These are phyloP conservation scores for Zasmidium angulare DNA, from an alignment of 2,329 filamentous ascomycete genomes.

Conservation along the genomic window DNA sequence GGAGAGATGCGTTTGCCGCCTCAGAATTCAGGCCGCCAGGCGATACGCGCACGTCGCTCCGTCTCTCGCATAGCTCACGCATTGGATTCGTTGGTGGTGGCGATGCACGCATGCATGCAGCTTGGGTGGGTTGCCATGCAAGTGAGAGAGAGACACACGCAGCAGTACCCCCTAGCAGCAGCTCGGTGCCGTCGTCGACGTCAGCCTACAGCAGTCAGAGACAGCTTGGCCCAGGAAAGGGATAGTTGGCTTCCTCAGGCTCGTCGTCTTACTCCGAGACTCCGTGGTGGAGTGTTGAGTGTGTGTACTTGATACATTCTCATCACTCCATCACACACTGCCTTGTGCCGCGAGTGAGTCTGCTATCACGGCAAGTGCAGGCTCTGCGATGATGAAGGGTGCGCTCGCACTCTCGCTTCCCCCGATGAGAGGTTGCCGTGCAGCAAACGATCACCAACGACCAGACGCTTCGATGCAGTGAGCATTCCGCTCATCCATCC, in stretches of 20 bases:
- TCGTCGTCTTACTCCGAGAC: not conserved
- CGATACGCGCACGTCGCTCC: not conserved
- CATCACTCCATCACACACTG: not conserved
- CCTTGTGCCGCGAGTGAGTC: not conserved
- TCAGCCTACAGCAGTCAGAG: not conserved
- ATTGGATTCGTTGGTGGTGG: not conserved
- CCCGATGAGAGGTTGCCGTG: no score
- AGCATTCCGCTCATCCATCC: constrained; percentile 8
- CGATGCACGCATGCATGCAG: no score
- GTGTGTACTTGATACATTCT: not conserved
- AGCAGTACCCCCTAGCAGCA: not conserved
- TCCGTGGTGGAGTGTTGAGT: not conserved
- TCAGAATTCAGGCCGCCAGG: not conserved
- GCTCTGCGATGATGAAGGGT: not conserved
- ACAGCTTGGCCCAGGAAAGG: not conserved
- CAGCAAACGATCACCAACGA: not conserved
- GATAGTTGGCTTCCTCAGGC: not conserved
- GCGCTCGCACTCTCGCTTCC: not conserved
- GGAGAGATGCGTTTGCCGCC: not conserved
- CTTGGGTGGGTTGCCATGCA: no score
- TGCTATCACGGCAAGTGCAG: not conserved
- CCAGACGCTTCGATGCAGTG: constrained; percentile 3
- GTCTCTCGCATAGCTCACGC: no score
- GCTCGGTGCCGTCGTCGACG: no score
- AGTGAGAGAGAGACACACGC: not conserved